These are phyloP conservation scores for Ascochyta fabae DNA, from an alignment of 2,329 filamentous ascomycete species.

Conservation along the genomic window DNA sequence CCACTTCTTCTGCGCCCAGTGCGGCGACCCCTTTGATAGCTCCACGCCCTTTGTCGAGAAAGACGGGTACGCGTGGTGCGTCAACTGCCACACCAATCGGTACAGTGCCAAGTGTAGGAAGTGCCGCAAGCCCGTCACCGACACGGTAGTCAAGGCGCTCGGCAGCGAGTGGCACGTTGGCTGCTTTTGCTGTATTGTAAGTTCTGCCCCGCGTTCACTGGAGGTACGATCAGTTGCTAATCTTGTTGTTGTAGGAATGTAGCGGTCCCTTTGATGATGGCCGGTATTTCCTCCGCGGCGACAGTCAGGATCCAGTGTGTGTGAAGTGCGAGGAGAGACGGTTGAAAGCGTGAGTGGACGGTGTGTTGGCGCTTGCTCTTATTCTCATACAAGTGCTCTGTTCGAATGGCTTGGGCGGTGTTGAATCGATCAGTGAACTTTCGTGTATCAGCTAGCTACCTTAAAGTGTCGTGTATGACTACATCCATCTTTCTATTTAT, in stretches of 20 bases:
- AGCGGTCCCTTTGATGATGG: constrained; percentile 66
- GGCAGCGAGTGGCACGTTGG: constrained; percentile 92
- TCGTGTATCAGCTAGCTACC: too few relatives aligned
- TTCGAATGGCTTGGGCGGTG: too few relatives aligned
- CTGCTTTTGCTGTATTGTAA: constrained; percentile 81
- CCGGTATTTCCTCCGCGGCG: constrained; percentile 67
- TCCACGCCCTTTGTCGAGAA: constrained; percentile 89
- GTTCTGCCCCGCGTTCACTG: constrained; percentile 22
- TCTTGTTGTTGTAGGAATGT: constrained; percentile 57
- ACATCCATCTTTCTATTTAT: too few relatives aligned
- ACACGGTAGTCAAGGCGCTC: constrained; percentile 87
- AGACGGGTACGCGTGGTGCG: constrained; percentile 97
- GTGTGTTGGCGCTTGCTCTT: too few relatives aligned
- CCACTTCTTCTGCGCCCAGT: constrained; percentile 99
- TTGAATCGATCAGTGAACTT: too few relatives aligned
- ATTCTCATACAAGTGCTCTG: too few relatives aligned
- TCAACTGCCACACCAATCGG: constrained; percentile 88
- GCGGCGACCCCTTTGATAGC: constrained; percentile 77
- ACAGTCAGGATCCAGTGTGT: constrained; percentile 66
- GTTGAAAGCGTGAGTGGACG: constrained; percentile 59
- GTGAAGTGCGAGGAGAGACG: constrained; percentile 67
- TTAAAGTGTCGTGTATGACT: too few relatives aligned
- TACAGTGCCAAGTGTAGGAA: constrained; percentile 88
- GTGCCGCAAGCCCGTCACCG: constrained; percentile 83
- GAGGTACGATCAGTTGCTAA: too few relatives aligned